These are phyloP conservation scores for Pterocarpus macrocarpus DNA, from an alignment of 306 rosid species.

Conservation along the genomic window DNA sequence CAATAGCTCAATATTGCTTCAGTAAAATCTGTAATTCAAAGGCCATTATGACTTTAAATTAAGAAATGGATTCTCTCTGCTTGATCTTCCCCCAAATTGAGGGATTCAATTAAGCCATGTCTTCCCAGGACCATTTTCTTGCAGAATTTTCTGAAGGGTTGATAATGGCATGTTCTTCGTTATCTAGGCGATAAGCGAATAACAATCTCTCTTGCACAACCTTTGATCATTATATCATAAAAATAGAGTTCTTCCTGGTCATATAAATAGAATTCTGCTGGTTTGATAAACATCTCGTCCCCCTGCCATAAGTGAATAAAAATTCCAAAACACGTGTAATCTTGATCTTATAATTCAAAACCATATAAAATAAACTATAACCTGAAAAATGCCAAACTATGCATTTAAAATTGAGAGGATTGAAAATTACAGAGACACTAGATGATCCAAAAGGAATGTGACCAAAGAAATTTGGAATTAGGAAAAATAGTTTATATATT, in stretches of 20 bases:
- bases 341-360: conserved; percentile 4
- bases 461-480: conserved; percentile 8
- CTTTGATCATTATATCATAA: conserved; percentile 87
- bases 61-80: no score
- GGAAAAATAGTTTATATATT: background rate
- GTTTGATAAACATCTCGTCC: conserved; percentile 87
- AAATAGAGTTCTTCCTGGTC: conserved; percentile 92
- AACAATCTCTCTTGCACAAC: conserved; percentile 88
- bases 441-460: conserved; percentile 3
- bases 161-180: conserved; percentile 78
- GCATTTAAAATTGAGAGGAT: background rate
- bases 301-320: conserved; percentile 68
- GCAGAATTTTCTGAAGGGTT: conserved; percentile 76
- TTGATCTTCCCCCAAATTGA: no score
- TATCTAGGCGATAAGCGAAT: conserved; percentile 77
- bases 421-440: background rate
- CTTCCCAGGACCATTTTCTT: conserved; percentile 72
- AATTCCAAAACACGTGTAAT: conserved; percentile 11
- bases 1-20: no score
- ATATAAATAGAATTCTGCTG: conserved; percentile 90
- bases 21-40: no score
- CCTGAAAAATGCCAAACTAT: conserved; percentile 13
- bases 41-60: no score
- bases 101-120: no score
- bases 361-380: conserved; percentile 7